Conservation (phyloP, 78 protist species). For the Emiliania huxleyi region DNA sequence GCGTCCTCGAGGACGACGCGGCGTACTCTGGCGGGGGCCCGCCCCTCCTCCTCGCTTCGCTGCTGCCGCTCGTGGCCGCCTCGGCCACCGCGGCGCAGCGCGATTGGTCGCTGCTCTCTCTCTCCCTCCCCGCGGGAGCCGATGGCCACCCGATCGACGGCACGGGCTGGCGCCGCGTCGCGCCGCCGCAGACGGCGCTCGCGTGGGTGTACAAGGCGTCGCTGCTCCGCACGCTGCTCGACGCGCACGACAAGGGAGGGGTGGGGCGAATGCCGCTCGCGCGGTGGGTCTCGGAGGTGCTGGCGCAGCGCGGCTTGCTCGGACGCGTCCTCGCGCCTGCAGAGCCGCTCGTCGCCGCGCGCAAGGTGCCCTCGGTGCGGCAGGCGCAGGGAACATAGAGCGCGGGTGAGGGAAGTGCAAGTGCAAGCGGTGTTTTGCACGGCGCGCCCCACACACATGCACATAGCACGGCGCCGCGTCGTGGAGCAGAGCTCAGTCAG, state of each 20-base stretch:
- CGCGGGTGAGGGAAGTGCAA: neutral
- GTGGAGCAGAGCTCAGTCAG: no score
- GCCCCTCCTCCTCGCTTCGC: neutral
- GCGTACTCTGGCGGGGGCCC: neutral
- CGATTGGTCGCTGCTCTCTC: neutral
- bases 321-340: neutral
- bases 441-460: no score
- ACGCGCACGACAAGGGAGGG: neutral
- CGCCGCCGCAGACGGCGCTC: neutral
- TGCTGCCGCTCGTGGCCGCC: neutral
- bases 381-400: no score
- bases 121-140: neutral
- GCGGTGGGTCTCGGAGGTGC: conserved; percentile 1
- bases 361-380: neutral
- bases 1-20: conserved; percentile 3
- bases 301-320: neutral
- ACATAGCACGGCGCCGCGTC: no score
- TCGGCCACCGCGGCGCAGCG: neutral
- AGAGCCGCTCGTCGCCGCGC: neutral
- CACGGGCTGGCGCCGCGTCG: neutral
- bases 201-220: neutral
- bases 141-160: neutral
- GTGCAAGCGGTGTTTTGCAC: no score
- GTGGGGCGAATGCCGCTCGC: neutral
- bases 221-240: neutral